Conservation (phyloP, 2,329 filamentous ascomycete species). For the Fusarium devonianum region DNA sequence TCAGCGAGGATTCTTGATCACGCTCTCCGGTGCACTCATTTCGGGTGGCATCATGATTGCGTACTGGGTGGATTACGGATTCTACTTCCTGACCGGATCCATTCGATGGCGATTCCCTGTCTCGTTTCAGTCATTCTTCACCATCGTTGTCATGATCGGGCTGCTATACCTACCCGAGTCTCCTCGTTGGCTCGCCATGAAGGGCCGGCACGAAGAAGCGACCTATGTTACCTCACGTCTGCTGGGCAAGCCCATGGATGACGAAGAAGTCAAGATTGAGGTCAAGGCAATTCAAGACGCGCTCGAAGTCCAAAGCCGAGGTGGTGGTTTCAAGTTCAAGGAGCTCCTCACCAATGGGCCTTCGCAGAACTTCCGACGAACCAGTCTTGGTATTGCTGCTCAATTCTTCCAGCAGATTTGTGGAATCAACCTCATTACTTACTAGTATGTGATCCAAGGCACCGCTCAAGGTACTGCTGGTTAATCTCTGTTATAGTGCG, state of each 20-base stretch:
- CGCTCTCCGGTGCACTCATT: constrained; percentile 45
- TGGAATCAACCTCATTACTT: constrained; percentile 48
- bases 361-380: constrained; percentile 52
- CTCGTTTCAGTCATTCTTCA: constrained; percentile 51
- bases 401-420: constrained; percentile 43
- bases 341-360: constrained; percentile 53
- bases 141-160: constrained; percentile 41
- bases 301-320: constrained; percentile 41
- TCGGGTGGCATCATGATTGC: constrained; percentile 43
- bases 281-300: constrained; percentile 55
- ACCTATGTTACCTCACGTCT: constrained; percentile 38
- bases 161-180: constrained; percentile 52
- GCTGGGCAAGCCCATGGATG: constrained; percentile 36
- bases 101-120: constrained; percentile 53
- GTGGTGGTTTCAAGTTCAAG: constrained; percentile 39
- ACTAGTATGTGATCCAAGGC: constrained; percentile 38
- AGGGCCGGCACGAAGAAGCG: constrained; percentile 50
- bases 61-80: constrained; percentile 47
- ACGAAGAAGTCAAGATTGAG: constrained; percentile 38
- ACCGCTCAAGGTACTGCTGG: background rate
- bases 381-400: constrained; percentile 38
- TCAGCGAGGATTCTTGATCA: constrained; percentile 42
- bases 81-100: constrained; percentile 43
- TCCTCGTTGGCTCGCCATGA: constrained; percentile 47
- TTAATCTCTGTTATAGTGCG: background rate